Percentiles rank a stretch among this genome's conserved stretches.
Conservation (phyloP, 306 rosid genomes). For the Quercus glauca region DNA sequence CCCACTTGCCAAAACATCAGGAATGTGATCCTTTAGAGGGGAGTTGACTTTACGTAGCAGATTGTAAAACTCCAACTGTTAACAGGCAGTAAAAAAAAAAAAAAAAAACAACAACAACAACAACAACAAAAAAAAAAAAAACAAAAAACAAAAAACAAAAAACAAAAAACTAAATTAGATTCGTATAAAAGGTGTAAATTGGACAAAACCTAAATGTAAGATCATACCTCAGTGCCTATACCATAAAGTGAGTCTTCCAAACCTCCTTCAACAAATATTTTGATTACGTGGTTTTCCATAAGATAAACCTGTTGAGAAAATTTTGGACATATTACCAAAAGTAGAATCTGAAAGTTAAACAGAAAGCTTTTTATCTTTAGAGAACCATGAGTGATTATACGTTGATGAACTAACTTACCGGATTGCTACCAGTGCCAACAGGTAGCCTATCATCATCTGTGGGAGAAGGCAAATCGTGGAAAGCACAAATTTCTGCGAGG, state of each 20-base stretch:
- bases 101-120: too few species aligned
- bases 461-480: conserved; percentile 65
- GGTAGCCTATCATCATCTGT: conserved; percentile 90
- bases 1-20: conserved; percentile 69
- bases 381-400: neutral
- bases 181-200: conserved; percentile 14
- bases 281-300: conserved; percentile 56
- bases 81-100: conserved; percentile 18
- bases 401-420: conserved; percentile 60
- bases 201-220: conserved; percentile 16
- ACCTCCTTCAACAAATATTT: conserved; percentile 87
- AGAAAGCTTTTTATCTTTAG: neutral
- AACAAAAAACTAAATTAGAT: conserved; percentile 13
- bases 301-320: conserved; percentile 70
- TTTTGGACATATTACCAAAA: conserved; percentile 20
- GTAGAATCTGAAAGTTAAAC: conserved; percentile 1
- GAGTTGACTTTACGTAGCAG: conserved; percentile 59
- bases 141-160: too few species aligned
- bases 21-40: conserved; percentile 64
- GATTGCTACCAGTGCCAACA: conserved; percentile 97
- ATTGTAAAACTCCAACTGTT: conserved; percentile 78
- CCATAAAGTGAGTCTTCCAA: conserved; percentile 78
- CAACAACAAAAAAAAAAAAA: too few species aligned
- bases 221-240: conserved; percentile 86
- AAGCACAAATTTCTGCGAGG: conserved; percentile 65